These are phyloP conservation scores for Colletotrichum ledebouriae DNA, from an alignment of 2,329 filamentous ascomycete species.

Conservation along the genomic window DNA sequence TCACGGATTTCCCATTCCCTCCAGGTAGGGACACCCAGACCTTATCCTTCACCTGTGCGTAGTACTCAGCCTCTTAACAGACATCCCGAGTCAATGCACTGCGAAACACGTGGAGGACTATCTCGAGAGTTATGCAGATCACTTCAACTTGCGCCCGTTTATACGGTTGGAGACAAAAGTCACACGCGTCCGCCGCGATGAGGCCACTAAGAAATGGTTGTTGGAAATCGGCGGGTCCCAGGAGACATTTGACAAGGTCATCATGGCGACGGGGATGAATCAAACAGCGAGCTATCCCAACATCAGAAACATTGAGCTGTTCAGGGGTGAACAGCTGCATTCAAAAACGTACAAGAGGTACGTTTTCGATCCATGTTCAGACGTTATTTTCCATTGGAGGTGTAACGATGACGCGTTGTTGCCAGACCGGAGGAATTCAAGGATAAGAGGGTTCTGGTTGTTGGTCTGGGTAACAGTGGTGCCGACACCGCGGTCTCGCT, in stretches of 20 bases:
- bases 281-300: slow-evolving; percentile 52
- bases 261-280: slow-evolving; percentile 52
- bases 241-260: slow-evolving; percentile 53
- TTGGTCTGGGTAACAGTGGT: slow-evolving; percentile 57
- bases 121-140: slow-evolving; percentile 50
- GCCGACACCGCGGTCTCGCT: slow-evolving; percentile 54
- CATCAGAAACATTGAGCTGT: slow-evolving; percentile 52
- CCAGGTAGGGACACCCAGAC: not conserved
- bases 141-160: slow-evolving; percentile 48
- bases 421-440: slow-evolving; percentile 51
- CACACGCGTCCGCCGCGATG: slow-evolving; percentile 43
- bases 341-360: slow-evolving; percentile 45
- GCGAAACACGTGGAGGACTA: slow-evolving; percentile 49
- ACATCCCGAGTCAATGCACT: slow-evolving; percentile 46
- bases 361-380: not conserved
- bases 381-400: not conserved
- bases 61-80: slow-evolving; percentile 11
- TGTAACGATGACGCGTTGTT: not conserved
- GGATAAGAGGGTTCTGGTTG: slow-evolving; percentile 57
- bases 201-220: slow-evolving; percentile 46
- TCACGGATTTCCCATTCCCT: slow-evolving; percentile 54
- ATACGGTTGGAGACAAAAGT: slow-evolving; percentile 48
- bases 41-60: not conserved
- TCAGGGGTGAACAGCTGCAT: slow-evolving; percentile 56
- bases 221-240: slow-evolving; percentile 47